Evolutionary conservation across 768 basidiomycete species (phyloP).

Genomic region (Mycena alexandri): DNA sequence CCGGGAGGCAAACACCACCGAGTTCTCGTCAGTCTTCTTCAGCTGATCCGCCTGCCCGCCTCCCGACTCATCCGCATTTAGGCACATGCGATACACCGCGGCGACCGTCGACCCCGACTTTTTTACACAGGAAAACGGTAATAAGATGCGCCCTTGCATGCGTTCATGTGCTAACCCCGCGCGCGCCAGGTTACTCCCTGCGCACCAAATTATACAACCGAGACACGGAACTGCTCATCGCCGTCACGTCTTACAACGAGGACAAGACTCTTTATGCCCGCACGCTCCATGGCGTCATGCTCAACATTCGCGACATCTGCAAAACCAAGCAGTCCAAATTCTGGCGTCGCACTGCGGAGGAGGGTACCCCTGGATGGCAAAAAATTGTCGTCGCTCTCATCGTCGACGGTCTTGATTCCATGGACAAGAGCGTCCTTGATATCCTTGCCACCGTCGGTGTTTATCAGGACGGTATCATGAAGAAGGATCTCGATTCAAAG

Average conservation of each 20-base stretch:
- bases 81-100: constrained; percentile 95
- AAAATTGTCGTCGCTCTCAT: constrained; percentile 91
- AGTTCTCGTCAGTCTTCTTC: constrained; percentile 82
- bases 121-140: constrained; percentile 66
- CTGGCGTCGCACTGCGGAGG: constrained; percentile 86
- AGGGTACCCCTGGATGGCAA: constrained; percentile 91
- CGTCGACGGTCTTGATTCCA: constrained; percentile 92
- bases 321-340: constrained; percentile 95
- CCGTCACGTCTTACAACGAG: constrained; percentile 94
- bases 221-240: constrained; percentile 93
- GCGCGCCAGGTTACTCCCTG: constrained; percentile 72
- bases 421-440: constrained; percentile 96
- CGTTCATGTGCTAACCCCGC: not conserved
- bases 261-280: constrained; percentile 93
- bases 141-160: not conserved
- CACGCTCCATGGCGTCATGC: constrained; percentile 81
- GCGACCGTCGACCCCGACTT: constrained; percentile 62
- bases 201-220: constrained; percentile 89
- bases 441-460: constrained; percentile 90
- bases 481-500: constrained; percentile 90
- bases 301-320: constrained; percentile 98
- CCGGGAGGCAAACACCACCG: constrained; percentile 78
- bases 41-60: not conserved
- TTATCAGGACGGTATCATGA: constrained; percentile 96
- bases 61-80: constrained; percentile 41